These are phyloP conservation scores for Kwoniella mangroviensis DNA, from an alignment of 768 basidiomycete genomes.

Conservation along the genomic window DNA sequence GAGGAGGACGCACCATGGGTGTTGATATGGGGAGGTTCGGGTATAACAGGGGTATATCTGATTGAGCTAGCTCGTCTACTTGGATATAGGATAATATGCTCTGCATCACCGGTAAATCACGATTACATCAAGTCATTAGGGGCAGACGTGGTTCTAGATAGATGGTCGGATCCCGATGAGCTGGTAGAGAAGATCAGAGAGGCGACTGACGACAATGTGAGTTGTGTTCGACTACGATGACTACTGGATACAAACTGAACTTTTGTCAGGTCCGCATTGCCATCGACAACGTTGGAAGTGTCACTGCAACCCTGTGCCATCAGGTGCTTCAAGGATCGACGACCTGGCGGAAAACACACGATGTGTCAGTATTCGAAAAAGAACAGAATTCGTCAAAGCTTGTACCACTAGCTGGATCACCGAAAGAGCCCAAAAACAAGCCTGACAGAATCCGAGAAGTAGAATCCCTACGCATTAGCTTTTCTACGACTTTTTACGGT, in stretches of 20 bases:
- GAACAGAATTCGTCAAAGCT: constrained; percentile 17
- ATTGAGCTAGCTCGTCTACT: constrained; percentile 61
- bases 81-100: constrained; percentile 62
- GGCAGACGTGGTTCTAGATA: constrained; percentile 61
- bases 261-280: constrained; percentile 31
- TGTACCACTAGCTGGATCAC: constrained; percentile 37
- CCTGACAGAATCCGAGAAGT: constrained; percentile 25
- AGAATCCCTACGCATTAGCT: constrained; percentile 32
- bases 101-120: constrained; percentile 60
- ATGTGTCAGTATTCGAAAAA: neutral
- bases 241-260: neutral
- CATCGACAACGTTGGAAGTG: constrained; percentile 39
- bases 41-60: constrained; percentile 43
- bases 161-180: constrained; percentile 24
- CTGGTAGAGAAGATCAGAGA: constrained; percentile 33
- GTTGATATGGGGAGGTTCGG: constrained; percentile 41
- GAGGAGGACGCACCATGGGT: constrained; percentile 26
- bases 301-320: constrained; percentile 29
- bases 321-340: constrained; percentile 32
- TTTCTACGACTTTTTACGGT: constrained; percentile 45
- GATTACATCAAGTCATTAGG: constrained; percentile 59
- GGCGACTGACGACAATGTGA: constrained; percentile 37
- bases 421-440: constrained; percentile 5
- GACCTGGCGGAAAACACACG: constrained; percentile 11
- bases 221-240: neutral